Evolutionary conservation across 805 yeast species (phyloP).

Genomic region (Sungouiozyma ichnusensis): DNA sequence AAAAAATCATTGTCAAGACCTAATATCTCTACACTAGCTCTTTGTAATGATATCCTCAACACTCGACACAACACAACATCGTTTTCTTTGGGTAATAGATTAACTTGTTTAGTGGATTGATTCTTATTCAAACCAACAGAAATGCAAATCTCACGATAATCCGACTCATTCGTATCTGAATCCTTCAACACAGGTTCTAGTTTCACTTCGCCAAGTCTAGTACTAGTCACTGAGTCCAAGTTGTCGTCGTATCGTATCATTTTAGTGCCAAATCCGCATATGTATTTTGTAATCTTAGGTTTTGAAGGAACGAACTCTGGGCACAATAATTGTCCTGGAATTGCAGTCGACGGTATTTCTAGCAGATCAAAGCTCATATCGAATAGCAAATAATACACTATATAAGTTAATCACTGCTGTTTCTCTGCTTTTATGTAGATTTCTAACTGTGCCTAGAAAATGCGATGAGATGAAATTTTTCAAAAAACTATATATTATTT

Average conservation of each 20-base stretch:
- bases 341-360: slow-evolving; percentile 35
- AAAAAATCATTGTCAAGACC: slow-evolving; percentile 50
- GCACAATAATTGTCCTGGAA: slow-evolving; percentile 77
- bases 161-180: slow-evolving; percentile 5
- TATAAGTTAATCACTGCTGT: no score
- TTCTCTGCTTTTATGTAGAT: background rate
- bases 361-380: background rate
- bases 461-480: slow-evolving; percentile 1
- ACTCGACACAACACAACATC: slow-evolving; percentile 75
- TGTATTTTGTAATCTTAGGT: slow-evolving; percentile 28
- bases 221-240: slow-evolving; percentile 41
- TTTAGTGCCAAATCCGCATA: slow-evolving; percentile 58
- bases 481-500: no score
- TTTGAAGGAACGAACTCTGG: slow-evolving; percentile 37
- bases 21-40: slow-evolving; percentile 69
- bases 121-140: slow-evolving; percentile 5
- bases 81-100: slow-evolving; percentile 55
- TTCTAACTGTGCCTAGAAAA: background rate
- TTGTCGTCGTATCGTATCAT: slow-evolving; percentile 35
- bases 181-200: slow-evolving; percentile 6
- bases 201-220: slow-evolving; percentile 50
- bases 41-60: slow-evolving; percentile 51
- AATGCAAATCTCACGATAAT: slow-evolving; percentile 3
- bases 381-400: background rate
- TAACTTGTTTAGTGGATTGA: background rate